Evolutionary conservation across 148 eudicot species (phyloP), one percentile per base, ranked within the genome.

Genomic region (Vaccinium darrowii): DNA sequence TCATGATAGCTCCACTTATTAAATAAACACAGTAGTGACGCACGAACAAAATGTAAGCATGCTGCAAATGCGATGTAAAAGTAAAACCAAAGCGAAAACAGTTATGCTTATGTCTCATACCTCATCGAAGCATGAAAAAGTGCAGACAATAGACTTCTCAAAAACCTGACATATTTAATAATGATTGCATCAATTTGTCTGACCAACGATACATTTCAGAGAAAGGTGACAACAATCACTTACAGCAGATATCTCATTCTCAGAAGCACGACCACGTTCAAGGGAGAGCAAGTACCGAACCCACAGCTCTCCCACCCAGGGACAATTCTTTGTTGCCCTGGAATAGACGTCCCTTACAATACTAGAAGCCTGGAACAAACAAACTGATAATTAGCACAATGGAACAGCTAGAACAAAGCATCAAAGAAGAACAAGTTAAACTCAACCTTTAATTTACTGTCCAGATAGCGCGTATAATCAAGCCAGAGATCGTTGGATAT

Each of bases 261-360:
- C 98, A 57, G 93, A 89, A 90, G 93, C 94, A 88, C 50, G 94
- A 84, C 89, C 81, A 14, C 98, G 93, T 89, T 97, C 99, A 91
- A 97, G 94, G 84, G 84, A 90, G 63, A 95, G 96, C 90, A 97
- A 87, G 85, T 89, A 93, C 79, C 94, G 89, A 87, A 92, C 94
- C 99, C 99, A 97, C 16, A 97, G 87, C 86, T 97, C 98, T 78
- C 96, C 98, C 75, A 95, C 88, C 98, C 98, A 95, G 1, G 99
- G 92, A 87, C 98, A 97, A 88, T 95, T 97, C 84, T 91, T 92
- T 56, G 96, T 91, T 69, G 99, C 98, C 93, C 98, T 90, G 58
- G 78, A 76, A 53, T 90, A 89, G 71, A 86, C 91, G 73, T 90
- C 87, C 82, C 86, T 92, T 73, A 94, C 84, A 81, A 89, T 87